phyloP scores from a whole-genome alignment of 208 protist genomes.

The Trypanosoma theileri region DNA sequence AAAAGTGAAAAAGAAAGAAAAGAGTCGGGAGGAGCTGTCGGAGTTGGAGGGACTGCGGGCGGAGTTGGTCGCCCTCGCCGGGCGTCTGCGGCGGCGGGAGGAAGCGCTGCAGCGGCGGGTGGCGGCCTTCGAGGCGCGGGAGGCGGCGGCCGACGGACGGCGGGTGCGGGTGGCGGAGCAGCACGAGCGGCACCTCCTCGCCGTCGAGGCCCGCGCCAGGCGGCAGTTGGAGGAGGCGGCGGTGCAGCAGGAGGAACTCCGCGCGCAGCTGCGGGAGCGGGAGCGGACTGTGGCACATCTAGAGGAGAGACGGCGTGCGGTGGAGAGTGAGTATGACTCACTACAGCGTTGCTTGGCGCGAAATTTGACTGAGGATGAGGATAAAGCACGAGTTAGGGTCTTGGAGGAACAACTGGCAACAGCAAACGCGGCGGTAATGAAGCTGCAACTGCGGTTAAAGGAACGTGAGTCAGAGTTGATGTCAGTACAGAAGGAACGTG shows the following conservation, averaged over 20 bases:
- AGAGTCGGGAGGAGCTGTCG: constrained; percentile 33
- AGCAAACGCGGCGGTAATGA: constrained; percentile 28
- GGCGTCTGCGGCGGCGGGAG: constrained; percentile 50
- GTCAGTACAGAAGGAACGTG: constrained; percentile 32
- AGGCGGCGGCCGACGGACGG: constrained; percentile 68
- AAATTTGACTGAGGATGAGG: constrained; percentile 33
- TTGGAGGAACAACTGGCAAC: constrained; percentile 45
- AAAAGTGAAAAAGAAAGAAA: constrained; percentile 35
- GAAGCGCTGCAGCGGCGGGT: constrained; percentile 60
- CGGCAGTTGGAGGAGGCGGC: constrained; percentile 54
- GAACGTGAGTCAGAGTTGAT: constrained; percentile 36
- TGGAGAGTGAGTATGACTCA: constrained; percentile 75
- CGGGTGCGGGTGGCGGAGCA: constrained; percentile 72
- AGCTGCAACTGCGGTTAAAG: constrained; percentile 30
- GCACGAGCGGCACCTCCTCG: constrained; percentile 75
- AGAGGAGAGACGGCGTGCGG: constrained; percentile 41
- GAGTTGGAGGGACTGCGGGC: constrained; percentile 57
- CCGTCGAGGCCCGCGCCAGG: constrained; percentile 55
- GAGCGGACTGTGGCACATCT: constrained; percentile 42
- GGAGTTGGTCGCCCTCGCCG: constrained; percentile 69
- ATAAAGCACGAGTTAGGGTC: constrained; percentile 30
- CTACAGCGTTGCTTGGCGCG: constrained; percentile 47
- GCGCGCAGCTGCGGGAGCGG: constrained; percentile 59
- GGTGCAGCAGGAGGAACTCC: constrained; percentile 43
- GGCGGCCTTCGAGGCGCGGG: constrained; percentile 69